Percentiles rank a stretch among this genome's conserved stretches.
These are phyloP conservation scores for Pseudogymnoascus sp. DNA, from an alignment of 2,329 filamentous ascomycete species.

Conservation along the genomic window DNA sequence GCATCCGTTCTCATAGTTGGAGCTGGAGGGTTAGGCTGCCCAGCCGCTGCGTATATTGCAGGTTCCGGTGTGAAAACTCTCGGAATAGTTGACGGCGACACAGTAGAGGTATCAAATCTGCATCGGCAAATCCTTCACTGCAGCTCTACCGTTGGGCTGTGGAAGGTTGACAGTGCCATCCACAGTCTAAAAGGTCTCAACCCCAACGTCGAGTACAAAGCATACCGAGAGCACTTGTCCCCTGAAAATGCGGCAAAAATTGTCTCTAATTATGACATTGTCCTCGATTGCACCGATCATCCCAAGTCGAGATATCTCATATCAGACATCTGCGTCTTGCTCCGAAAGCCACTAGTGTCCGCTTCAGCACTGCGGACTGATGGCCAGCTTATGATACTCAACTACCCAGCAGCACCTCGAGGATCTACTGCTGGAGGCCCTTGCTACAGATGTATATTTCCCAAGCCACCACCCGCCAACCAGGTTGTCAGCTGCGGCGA, in stretches of 20 bases:
- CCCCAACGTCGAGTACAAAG: constrained; percentile 55
- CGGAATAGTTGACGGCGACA: constrained; percentile 80
- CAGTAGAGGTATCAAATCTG: constrained; percentile 81
- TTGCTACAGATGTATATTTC: constrained; percentile 92
- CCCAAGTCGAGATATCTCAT: constrained; percentile 87
- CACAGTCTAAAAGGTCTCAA: constrained; percentile 61
- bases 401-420: constrained; percentile 60
- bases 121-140: constrained; percentile 85
- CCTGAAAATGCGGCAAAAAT: constrained; percentile 59
- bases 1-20: constrained; percentile 74
- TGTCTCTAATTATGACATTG: constrained; percentile 65
- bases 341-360: constrained; percentile 72
- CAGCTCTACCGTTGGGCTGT: constrained; percentile 59
- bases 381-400: constrained; percentile 82
- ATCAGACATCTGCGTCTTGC: constrained; percentile 77
- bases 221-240: constrained; percentile 56
- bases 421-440: constrained; percentile 58
- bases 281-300: constrained; percentile 93
- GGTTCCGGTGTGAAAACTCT: constrained; percentile 79
- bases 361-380: constrained; percentile 84
- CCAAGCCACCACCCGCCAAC: constrained; percentile 73
- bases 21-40: constrained; percentile 82
- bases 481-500: constrained; percentile 83
- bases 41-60: constrained; percentile 84
- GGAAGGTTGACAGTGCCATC: constrained; percentile 73